These are phyloP conservation scores for Phaffomyces opuntiae DNA, from an alignment of 805 yeast species.

Conservation along the genomic window DNA sequence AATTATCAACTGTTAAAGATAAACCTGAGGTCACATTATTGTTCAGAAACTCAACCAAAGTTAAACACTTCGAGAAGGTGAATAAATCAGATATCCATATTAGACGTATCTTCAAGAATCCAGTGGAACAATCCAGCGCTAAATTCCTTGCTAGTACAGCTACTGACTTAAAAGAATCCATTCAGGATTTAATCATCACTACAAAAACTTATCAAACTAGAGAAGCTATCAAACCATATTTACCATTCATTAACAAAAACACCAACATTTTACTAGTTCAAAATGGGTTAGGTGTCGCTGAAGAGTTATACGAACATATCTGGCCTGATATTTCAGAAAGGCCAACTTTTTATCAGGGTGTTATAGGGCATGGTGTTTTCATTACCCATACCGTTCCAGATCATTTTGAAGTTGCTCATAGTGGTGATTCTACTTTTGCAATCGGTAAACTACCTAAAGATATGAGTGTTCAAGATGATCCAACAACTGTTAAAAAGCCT, in stretches of 20 bases:
- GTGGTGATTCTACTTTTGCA: constrained; percentile 62
- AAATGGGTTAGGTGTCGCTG: constrained; percentile 83
- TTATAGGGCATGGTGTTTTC: constrained; percentile 80
- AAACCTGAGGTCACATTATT: constrained; percentile 16
- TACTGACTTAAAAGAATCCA: constrained; percentile 21
- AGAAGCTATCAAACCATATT: constrained; percentile 50
- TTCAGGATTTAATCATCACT: constrained; percentile 59
- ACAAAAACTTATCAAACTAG: constrained; percentile 77
- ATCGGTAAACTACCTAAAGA: constrained; percentile 49
- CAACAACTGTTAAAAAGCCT: constrained; percentile 4
- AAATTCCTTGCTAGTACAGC: constrained; percentile 10
- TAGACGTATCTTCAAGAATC: constrained; percentile 17
- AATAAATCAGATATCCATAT: constrained; percentile 13
- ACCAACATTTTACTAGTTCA: constrained; percentile 71
- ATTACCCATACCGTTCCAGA: constrained; percentile 26
- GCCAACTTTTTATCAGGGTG: constrained; percentile 68
- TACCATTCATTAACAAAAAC: constrained; percentile 38
- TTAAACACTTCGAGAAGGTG: constrained; percentile 11
- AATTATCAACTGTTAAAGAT: constrained; percentile 14
- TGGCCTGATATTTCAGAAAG: constrained; percentile 43
- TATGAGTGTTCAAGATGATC: constrained; percentile 8
- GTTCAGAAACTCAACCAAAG: constrained; percentile 17
- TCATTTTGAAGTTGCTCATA: constrained; percentile 49
- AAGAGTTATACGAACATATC: constrained; percentile 40
- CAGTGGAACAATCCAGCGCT: constrained; percentile 4